Base-by-base conservation (phyloP, 2,329 filamentous ascomycete species). In the Apiospora marii region DNA sequence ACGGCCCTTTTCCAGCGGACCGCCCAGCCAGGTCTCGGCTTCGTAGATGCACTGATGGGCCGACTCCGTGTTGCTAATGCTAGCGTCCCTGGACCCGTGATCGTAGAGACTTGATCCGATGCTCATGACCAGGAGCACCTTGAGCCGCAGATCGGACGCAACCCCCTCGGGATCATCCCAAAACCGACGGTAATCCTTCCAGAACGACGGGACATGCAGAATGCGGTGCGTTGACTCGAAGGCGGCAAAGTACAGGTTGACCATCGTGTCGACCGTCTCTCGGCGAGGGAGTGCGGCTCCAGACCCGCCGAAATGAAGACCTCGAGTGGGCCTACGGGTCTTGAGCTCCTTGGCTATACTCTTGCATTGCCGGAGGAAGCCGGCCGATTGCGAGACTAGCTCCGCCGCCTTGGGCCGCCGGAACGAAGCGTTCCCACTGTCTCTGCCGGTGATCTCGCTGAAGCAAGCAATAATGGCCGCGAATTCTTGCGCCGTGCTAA, bases 181-280 rank as follows among this genome's bases (percentile, higher is more conserved):
- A 73, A 86, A 87, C 0, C 70, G 77, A 4, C 80, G 73, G 74
- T 89, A 90, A 10, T 88, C 85, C 27, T 80, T 74, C 82, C 83
- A 84, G 73, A 90, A 91, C 0, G 83, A 85, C 0, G 88, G 87
- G 5, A 81, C 77, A 71, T 91, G 88, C 0, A 91, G 77, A 64
- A 91, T 85, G 3, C 87, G 84, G 70, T 88, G 85, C 0, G 83
- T 82, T 1, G 82, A 84, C 73, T 89, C 89, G 72, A 87, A 89
- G 0, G 80, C 85, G 2, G 78, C 78, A 61, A 89, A 84, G 77
- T 91, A 91, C 0, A 85, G 74, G 1, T 77, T 72, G 8, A 83
- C 81, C 77, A 86, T 82, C 16, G 75, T 49, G 72, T 89, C 86
- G 0, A 85, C 79, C 6, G 77, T 37, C 13, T 78, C 78, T 0